A percentile compares a stretch with the other conserved stretches of the same genome.
Conservation (phyloP, 352 stramenopile species). For the Phytophthora pistaciae region DNA sequence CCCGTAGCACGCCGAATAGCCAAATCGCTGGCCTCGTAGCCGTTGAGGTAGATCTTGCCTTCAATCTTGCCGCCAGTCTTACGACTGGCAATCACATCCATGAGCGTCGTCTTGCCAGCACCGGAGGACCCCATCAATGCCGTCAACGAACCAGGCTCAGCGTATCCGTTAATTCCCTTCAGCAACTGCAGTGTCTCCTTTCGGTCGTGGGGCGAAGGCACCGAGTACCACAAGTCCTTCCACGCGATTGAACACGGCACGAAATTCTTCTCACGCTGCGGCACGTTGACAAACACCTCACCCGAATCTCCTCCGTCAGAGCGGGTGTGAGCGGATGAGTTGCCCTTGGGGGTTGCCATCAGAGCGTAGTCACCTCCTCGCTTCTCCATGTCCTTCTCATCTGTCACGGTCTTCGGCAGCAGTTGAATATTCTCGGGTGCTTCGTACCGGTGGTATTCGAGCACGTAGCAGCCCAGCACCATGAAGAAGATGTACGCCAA, state of each 20-base stretch:
- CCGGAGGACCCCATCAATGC: conserved; percentile 80
- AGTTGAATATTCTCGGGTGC: conserved; percentile 27
- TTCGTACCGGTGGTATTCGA: conserved; percentile 46
- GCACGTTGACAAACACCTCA: conserved; percentile 16
- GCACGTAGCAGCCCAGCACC: conserved; percentile 30
- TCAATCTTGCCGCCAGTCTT: conserved; percentile 81
- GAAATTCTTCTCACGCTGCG: conserved; percentile 23
- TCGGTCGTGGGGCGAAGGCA: conserved; percentile 36
- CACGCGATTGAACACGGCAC: conserved; percentile 42
- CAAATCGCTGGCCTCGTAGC: conserved; percentile 31
- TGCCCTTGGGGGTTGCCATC: conserved; percentile 8
- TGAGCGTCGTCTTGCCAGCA: conserved; percentile 41
- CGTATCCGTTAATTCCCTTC: conserved; percentile 75
- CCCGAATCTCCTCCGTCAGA: neutral
- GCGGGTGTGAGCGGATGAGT: conserved; percentile 15
- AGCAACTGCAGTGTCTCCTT: conserved; percentile 53
- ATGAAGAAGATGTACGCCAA: conserved; percentile 40
- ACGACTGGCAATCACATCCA: conserved; percentile 88
- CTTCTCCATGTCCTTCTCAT: conserved; percentile 23
- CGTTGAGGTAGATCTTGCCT: conserved; percentile 57
- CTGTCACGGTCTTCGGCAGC: neutral
- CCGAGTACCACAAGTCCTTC: conserved; percentile 46
- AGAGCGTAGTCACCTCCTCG: conserved; percentile 12
- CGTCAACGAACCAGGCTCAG: conserved; percentile 77
- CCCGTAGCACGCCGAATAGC: conserved; percentile 29